These are phyloP conservation scores for Dichotomopilus funicola DNA, from an alignment of 2,329 filamentous ascomycete species.

Conservation along the genomic window DNA sequence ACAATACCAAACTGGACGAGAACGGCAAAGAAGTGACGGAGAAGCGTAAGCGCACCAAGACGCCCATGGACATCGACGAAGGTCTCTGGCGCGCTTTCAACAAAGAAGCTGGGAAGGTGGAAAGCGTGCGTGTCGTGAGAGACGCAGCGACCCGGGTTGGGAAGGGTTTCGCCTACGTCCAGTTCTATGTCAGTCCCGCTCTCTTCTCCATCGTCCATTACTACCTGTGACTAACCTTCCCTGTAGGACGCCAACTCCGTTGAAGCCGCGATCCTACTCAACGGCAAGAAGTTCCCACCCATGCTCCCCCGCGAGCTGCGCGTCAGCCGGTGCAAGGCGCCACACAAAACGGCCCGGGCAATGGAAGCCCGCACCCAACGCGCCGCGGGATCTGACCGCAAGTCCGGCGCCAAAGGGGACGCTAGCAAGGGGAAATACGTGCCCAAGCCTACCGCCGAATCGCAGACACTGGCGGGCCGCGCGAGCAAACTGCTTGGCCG, in stretches of 20 bases:
- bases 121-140: constrained; percentile 87
- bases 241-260: constrained; percentile 73
- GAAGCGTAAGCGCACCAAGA: constrained; percentile 61
- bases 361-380: constrained; percentile 44
- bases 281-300: constrained; percentile 89
- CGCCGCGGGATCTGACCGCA: constrained; percentile 25
- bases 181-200: constrained; percentile 61
- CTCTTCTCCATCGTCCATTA: not conserved
- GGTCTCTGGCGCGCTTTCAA: constrained; percentile 80
- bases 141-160: constrained; percentile 87
- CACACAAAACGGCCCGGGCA: constrained; percentile 51
- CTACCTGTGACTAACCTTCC: constrained; percentile 1
- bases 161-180: constrained; percentile 96
- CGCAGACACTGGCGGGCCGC: constrained; percentile 66
- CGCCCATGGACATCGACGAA: constrained; percentile 82
- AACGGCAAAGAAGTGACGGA: constrained; percentile 56
- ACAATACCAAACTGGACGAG: constrained; percentile 58
- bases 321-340: constrained; percentile 78
- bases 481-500: constrained; percentile 68
- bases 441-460: constrained; percentile 62
- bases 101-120: constrained; percentile 68
- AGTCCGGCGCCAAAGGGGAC: constrained; percentile 26
- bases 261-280: constrained; percentile 79
- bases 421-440: constrained; percentile 45
- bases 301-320: constrained; percentile 85